Evolutionary conservation across 228 moss, liverwort and hornwort species (phyloP), one percentile per base, ranked within the genome.

Genomic region (Sphagnum fallax): DNA sequence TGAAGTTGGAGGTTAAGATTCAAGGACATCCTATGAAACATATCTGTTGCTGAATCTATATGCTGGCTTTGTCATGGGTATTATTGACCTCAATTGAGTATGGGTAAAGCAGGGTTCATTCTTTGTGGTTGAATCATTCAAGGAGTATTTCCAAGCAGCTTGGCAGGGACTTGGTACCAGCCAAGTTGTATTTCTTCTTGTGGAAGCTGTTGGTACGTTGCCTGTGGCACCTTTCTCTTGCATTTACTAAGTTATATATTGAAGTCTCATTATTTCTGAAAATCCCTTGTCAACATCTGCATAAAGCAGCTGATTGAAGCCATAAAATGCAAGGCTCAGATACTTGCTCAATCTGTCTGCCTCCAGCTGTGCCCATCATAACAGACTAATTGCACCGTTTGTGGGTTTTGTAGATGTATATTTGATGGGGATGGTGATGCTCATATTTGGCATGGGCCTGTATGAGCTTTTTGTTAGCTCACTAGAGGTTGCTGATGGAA

Each of bases 401-500:
- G 63, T 32, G 32, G 50, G 52, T 66, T 69, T 73, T 62, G 50
- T 69, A 83, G 98, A 98, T 77, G 92, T 92, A 52, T 98, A 98
- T 77, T 78, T 98, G 50, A 94, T 98, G 90, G 98, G 98, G 47
- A 98, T 92, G 50, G 98, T 98, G 49, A 98, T 98, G 98, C 94
- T 98, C 72, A 98, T 98, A 70, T 98, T 98, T 72, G 98, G 98
- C 68, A 98, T 98, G 98, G 98, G 98, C 50, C 75, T 98, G 6
- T 94, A 94, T 60, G 98, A 98, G 84, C 94, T 98, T 47, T 98
- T 98, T 67, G 94, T 98, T 67, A 94, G 86, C 61, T 83, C 85
- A 47, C 80, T 98, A n/a, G 89, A 89, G 47, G 87, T 94, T 69
- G 81, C 79, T 51, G 79, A 72, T 52, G 51, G 59, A 62, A 51